phyloP scores from a whole-genome alignment of 1,284 basidiomycete genomes.

The Malassezia slooffiae region DNA sequence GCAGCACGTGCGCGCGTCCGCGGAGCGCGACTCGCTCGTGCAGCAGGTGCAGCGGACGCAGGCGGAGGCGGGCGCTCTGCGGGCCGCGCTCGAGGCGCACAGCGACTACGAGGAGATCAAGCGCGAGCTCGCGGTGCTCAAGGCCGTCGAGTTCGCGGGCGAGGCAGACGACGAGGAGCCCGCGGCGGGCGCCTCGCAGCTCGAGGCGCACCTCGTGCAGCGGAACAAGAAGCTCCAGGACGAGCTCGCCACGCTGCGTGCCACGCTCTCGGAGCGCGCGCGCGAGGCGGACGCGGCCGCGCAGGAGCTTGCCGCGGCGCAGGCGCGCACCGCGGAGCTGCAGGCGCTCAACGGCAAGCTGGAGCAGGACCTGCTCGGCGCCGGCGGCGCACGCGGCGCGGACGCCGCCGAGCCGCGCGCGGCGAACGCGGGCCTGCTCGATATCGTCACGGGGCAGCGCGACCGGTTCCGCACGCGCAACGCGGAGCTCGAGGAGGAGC shows the following conservation, averaged over 20 bases:
- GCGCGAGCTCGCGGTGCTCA: slow-evolving; percentile 41
- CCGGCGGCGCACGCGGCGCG: background rate
- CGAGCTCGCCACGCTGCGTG: slow-evolving; percentile 75
- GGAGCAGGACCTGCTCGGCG: slow-evolving; percentile 62
- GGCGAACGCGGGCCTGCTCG: slow-evolving; percentile 14
- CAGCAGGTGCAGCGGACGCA: slow-evolving; percentile 57
- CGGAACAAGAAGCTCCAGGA: slow-evolving; percentile 93
- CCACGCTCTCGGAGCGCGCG: slow-evolving; percentile 52
- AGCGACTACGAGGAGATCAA: slow-evolving; percentile 69
- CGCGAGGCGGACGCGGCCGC: slow-evolving; percentile 49
- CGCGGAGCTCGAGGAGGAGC: slow-evolving; percentile 90
- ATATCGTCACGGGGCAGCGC: slow-evolving; percentile 81
- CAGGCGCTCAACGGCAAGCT: slow-evolving; percentile 71
- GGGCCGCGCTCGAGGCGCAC: slow-evolving; percentile 18
- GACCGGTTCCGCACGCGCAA: slow-evolving; percentile 50
- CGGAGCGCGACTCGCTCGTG: slow-evolving; percentile 62
- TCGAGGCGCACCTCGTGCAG: slow-evolving; percentile 77
- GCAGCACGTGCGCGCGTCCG: slow-evolving; percentile 46
- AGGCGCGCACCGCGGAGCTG: slow-evolving; percentile 55
- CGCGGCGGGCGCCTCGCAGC: slow-evolving; percentile 19
- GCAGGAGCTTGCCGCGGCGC: background rate
- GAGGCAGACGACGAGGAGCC: slow-evolving; percentile 18
- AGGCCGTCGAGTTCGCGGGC: slow-evolving; percentile 32
- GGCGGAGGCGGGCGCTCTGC: slow-evolving; percentile 65
- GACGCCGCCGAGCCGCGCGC: background rate